A percentile compares a stretch with the other conserved stretches of the same genome.
These are phyloP conservation scores for Cordyceps tenuipes DNA, from an alignment of 2,329 filamentous ascomycete species.

Conservation along the genomic window DNA sequence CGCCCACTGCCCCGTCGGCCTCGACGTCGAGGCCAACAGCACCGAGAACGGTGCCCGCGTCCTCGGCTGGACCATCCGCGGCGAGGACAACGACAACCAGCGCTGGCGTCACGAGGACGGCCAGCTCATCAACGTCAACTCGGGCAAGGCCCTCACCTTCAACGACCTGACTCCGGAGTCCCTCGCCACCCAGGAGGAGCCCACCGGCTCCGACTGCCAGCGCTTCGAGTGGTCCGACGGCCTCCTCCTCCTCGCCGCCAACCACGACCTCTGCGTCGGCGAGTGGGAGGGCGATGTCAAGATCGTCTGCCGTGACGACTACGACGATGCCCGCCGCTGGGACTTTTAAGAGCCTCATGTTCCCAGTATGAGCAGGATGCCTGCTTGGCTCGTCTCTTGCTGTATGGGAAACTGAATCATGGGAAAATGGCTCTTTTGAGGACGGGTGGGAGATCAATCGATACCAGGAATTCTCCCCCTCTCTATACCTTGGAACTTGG, in stretches of 20 bases:
- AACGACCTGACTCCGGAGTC: not conserved
- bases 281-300: not conserved
- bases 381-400: not conserved
- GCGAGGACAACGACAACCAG: slow-evolving; percentile 2
- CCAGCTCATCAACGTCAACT: not conserved
- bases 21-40: not conserved
- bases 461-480: no score
- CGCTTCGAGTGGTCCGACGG: not conserved
- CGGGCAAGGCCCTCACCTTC: not conserved
- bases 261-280: not conserved
- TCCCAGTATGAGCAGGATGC: no score
- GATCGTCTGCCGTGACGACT: not conserved
- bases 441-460: no score
- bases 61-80: not conserved
- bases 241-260: not conserved
- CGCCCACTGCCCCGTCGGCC: not conserved
- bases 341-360: not conserved
- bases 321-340: not conserved
- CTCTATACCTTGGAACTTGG: no score
- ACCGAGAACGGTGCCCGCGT: not conserved
- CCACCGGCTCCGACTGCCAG: not conserved
- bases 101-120: not conserved
- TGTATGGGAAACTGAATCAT: not conserved
- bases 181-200: not conserved
- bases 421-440: not conserved